Evolutionary conservation across 2,329 filamentous ascomycete species (phyloP), one percentile per base, ranked within the genome.

Genomic region (Aspergillus aculeatus): DNA sequence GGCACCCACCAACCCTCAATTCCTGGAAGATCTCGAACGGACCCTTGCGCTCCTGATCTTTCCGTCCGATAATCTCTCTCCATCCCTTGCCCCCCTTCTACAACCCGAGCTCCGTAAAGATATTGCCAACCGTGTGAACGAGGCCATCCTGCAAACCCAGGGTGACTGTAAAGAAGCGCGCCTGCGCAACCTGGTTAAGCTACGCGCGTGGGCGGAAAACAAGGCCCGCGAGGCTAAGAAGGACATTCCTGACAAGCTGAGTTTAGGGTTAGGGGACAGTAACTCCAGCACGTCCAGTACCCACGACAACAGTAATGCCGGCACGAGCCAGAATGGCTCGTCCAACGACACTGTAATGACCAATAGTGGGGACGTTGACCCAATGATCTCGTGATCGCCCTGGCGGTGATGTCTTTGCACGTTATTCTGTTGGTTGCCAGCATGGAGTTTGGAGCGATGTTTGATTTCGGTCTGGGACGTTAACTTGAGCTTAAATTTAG

Each of bases 1-100:
- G 57, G 95, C 94, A 7, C 88, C 93, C 0, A 91, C 87, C 5
- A 92, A 92, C 65, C 84, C 86, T 4, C 86, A 89, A 49, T 98
- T 96, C 66, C 82, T 97, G 12, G 86, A 89, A 64, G 92, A 96
- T 62, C 82, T 99, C 11, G 95, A 99, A 76, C 86, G 89, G 72
- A 97, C 95, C 0, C 96, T 99, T 88, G 89, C 92, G 0, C 83
- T 99, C 47, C 82, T 99, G 44, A 89, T 99, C 48, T 96, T 97
- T 68, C 88, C 91, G 0, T 84, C 86, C n/a, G 90, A 95, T 56
- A 89, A 86, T 55, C 83, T 97, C 41, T 86, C 90, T 49, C 87
- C 90, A 2, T 86, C 90, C 52, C 81, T 97, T 32, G 87, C 89
- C 41, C 86, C 86, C 50, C 81, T 99, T 29, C 80, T 99, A 19